These are phyloP conservation scores for Phaeoacremonium minimum DNA, from an alignment of 2,329 filamentous ascomycete species.

Conservation along the genomic window DNA sequence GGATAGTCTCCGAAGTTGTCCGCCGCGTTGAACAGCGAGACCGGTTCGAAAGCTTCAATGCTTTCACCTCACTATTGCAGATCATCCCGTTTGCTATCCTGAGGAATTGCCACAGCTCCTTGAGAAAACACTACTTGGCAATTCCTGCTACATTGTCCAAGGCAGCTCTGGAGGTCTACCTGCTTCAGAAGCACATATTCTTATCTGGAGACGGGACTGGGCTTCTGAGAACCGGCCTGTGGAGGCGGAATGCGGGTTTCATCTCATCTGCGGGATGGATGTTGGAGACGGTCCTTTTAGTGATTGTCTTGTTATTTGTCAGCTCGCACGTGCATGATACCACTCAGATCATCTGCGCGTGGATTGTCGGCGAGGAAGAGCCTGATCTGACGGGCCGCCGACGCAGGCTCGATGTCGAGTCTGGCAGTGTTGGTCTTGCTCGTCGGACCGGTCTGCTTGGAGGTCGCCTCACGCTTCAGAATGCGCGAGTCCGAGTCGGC, in stretches of 20 bases:
- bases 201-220: conserved; percentile 54
- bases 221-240: conserved; percentile 28
- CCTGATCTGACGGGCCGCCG: no score
- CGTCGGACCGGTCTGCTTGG: no score
- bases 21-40: no score
- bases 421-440: no score
- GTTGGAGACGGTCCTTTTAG: conserved; percentile 18
- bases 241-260: not conserved
- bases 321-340: conserved; percentile 1
- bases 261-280: conserved; percentile 10
- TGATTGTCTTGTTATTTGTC: conserved; percentile 16
- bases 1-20: conserved; percentile 29
- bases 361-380: not conserved
- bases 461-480: no score
- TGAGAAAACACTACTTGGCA: conserved; percentile 37
- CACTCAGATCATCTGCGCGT: not conserved
- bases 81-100: conserved; percentile 47
- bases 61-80: conserved; percentile 47
- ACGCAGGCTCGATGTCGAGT: no score
- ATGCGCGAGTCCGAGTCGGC: no score
- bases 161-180: conserved; percentile 54
- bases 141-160: conserved; percentile 50
- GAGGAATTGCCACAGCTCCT: conserved; percentile 38
- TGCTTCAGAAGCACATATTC: conserved; percentile 59
- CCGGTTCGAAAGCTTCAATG: no score